phyloP scores from a whole-genome alignment of 176 grass and related monocot species.

The Phragmites australis region DNA sequence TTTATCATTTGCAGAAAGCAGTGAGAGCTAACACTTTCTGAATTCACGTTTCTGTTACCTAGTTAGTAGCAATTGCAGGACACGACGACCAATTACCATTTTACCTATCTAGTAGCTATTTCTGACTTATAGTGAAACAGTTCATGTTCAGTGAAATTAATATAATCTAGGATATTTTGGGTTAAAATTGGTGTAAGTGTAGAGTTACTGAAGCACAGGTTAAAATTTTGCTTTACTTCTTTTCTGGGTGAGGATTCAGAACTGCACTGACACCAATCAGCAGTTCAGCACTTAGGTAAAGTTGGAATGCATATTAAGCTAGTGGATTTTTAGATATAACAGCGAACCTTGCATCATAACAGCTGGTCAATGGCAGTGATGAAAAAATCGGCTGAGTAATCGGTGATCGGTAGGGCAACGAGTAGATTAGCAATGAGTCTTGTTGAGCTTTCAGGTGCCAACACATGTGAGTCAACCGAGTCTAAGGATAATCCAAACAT shows the following conservation, averaged over 20 bases:
- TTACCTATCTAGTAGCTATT: neutral
- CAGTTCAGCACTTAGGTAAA: neutral
- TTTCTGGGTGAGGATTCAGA: neutral
- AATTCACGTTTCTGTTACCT: slow-evolving; percentile 15
- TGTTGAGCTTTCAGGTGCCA: neutral
- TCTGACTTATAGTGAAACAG: neutral
- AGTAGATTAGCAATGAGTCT: too few relatives aligned
- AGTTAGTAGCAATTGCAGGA: neutral
- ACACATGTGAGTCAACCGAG: too few relatives aligned
- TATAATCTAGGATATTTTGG: neutral
- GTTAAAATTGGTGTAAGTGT: neutral
- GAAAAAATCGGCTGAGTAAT: too few relatives aligned
- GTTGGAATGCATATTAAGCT: slow-evolving; percentile 26
- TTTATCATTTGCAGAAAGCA: neutral
- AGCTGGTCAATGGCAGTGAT: neutral
- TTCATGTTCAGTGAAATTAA: neutral
- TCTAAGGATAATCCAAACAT: too few relatives aligned
- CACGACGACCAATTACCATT: neutral
- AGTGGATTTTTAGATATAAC: slow-evolving; percentile 10
- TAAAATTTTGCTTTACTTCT: slow-evolving; percentile 10
- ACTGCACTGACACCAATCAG: neutral
- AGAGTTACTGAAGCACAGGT: neutral
- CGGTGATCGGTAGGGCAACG: too few relatives aligned
- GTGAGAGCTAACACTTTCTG: neutral
- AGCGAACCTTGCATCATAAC: neutral